Percentiles rank a stretch among this genome's conserved stretches.
Conservation (phyloP, 75 land plant species). For the Cupressus sempervirens region DNA sequence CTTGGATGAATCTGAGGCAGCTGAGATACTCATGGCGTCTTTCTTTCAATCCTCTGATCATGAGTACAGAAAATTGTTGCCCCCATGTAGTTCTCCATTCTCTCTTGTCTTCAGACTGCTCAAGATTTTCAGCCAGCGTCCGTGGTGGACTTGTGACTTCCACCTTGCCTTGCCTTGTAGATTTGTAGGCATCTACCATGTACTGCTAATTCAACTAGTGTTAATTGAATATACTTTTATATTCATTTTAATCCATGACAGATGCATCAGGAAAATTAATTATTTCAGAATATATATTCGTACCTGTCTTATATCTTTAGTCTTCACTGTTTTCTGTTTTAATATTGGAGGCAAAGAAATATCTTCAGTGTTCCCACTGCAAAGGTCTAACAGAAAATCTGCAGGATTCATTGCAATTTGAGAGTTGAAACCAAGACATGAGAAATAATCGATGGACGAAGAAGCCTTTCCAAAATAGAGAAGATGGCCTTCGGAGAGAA, state of each 20-base stretch:
- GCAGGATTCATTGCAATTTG: conserved; percentile 29
- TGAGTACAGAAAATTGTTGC: conserved; percentile 48
- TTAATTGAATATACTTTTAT: not conserved
- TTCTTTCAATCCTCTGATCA: conserved; percentile 53
- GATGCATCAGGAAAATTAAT: conserved; percentile 3
- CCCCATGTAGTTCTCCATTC: conserved; percentile 49
- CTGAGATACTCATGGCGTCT: conserved; percentile 53
- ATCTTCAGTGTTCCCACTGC: conserved; percentile 19
- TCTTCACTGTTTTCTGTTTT: conserved; percentile 1
- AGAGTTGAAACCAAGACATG: conserved; percentile 15
- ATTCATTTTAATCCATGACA: conserved; percentile 11
- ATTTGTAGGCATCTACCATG: conserved; percentile 2
- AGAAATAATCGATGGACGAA: conserved; percentile 16
- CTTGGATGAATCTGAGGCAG: conserved; percentile 36
- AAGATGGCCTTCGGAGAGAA: conserved; percentile 31
- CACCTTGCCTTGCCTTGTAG: conserved; percentile 2
- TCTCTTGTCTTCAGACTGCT: not conserved
- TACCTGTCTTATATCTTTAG: conserved; percentile 1
- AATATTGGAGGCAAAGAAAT: conserved; percentile 13
- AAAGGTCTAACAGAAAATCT: conserved; percentile 29
- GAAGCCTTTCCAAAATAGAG: conserved; percentile 26
- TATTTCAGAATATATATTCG: not conserved
- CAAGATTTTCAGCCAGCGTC: not conserved
- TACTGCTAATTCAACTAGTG: conserved; percentile 17
- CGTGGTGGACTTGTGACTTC: conserved; percentile 4